A percentile compares a stretch with the other conserved stretches of the same genome.
Evolutionary conservation across 345 rosid species (phyloP).

Genomic region (Ricinus communis): DNA sequence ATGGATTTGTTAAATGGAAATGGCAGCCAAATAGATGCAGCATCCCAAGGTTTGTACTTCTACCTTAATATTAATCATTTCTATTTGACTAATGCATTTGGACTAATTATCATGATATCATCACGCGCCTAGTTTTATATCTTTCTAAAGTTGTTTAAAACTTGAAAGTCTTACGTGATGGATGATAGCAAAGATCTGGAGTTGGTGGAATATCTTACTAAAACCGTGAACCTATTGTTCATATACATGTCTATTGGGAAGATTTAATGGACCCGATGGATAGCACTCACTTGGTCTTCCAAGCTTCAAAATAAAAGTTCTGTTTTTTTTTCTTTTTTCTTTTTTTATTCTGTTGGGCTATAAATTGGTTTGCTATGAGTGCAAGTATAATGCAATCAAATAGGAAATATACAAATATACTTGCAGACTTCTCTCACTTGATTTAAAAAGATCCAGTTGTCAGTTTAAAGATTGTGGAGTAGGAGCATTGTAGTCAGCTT

Average conservation of each 20-base stretch:
- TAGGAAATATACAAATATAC: background rate
- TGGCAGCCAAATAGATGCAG: constrained; percentile 83
- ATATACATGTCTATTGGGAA: no score
- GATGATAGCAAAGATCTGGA: background rate
- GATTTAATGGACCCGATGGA: no score
- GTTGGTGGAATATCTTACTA: background rate
- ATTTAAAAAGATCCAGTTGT: background rate
- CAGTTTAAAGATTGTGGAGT: background rate
- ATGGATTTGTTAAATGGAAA: constrained; percentile 66
- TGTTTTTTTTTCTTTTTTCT: background rate
- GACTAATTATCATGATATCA: background rate
- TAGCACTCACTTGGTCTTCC: no score
- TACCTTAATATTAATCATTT: constrained; percentile 1
- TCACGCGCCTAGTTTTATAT: background rate
- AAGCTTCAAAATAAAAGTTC: background rate
- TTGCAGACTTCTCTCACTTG: background rate
- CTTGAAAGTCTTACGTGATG: background rate
- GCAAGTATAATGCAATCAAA: background rate
- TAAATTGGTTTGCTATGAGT: background rate
- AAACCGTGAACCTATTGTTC: background rate
- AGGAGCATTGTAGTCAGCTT: background rate
- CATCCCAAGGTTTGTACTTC: constrained; percentile 52
- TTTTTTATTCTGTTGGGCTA: no score
- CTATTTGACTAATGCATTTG: background rate
- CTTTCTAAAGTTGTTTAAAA: background rate